Percentiles rank a stretch among this genome's conserved stretches.
Conservation (phyloP, 2,329 filamentous ascomycete species). For the Teratosphaeria viscida region DNA sequence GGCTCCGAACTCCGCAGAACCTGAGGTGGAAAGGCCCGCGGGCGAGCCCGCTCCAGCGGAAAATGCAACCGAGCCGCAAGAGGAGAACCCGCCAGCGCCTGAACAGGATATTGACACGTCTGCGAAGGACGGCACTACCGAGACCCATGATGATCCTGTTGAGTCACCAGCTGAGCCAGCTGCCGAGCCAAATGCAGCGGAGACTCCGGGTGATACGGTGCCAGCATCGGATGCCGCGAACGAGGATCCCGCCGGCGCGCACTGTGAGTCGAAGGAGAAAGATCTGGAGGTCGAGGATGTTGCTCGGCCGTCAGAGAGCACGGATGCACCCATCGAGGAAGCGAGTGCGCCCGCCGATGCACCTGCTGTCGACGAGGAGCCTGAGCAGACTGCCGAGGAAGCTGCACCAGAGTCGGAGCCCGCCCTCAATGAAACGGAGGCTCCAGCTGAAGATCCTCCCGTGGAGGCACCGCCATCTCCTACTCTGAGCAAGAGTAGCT, state of each 20-base stretch:
- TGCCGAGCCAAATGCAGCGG: background rate
- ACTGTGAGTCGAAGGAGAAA: background rate
- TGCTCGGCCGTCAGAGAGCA: background rate
- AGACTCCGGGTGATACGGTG: background rate
- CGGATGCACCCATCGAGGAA: background rate
- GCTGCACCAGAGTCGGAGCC: background rate
- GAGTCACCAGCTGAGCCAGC: background rate
- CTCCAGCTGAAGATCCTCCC: background rate
- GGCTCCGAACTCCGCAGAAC: background rate
- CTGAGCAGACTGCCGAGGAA: background rate
- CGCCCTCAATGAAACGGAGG: background rate
- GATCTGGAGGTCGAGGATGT: background rate
- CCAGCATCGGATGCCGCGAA: background rate
- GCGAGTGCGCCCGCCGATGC: background rate
- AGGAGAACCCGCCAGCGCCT: background rate
- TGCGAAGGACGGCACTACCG: background rate
- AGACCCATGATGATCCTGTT: background rate
- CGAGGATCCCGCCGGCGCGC: background rate
- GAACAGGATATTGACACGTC: background rate
- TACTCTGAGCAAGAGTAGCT: slow-evolving; percentile 13
- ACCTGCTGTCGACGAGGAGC: background rate
- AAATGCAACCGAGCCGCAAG: background rate
- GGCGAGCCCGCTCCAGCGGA: background rate
- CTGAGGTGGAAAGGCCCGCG: background rate
- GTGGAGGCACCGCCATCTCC: slow-evolving; percentile 13